These are phyloP conservation scores for Cotoneaster glaucophyllus DNA, from an alignment of 306 rosid genomes.

Conservation along the genomic window DNA sequence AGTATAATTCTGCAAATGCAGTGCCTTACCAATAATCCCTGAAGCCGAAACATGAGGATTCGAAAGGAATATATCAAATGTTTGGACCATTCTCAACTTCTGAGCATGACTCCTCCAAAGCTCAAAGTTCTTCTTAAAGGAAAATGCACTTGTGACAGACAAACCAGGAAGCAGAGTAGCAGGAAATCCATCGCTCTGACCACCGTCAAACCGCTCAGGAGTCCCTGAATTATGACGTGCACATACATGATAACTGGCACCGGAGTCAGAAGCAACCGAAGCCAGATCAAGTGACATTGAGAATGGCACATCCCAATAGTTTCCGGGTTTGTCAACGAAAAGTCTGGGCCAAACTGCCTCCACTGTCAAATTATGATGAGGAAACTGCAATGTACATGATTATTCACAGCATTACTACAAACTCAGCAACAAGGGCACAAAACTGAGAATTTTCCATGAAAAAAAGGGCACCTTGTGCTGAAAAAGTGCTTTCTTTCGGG, in stretches of 20 bases:
- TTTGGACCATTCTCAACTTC: conserved; percentile 63
- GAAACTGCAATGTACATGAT: conserved; percentile 48
- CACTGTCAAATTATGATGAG: conserved; percentile 58
- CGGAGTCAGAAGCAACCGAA: conserved; percentile 51
- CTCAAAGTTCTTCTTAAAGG: conserved; percentile 51
- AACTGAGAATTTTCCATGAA: neutral
- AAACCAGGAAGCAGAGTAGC: conserved; percentile 65
- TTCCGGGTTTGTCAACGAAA: conserved; percentile 60
- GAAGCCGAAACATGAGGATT: conserved; percentile 64
- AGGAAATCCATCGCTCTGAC: conserved; percentile 33
- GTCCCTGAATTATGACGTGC: conserved; percentile 52
- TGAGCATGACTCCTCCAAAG: conserved; percentile 68
- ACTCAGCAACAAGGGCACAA: neutral
- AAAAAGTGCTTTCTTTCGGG: conserved; percentile 56
- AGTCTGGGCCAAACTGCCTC: conserved; percentile 88
- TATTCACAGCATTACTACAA: neutral
- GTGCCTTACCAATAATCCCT: conserved; percentile 58
- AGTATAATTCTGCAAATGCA: neutral
- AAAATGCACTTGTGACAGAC: conserved; percentile 57
- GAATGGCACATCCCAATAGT: conserved; percentile 89
- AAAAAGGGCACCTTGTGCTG: conserved; percentile 50
- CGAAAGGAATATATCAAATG: conserved; percentile 73
- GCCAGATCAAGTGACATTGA: conserved; percentile 69
- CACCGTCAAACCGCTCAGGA: conserved; percentile 43
- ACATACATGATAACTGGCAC: conserved; percentile 58